Evolutionary conservation across 2,329 filamentous ascomycete genomes (phyloP), one percentile per base, ranked within the genome.

Genomic region (Ophioceras dolichostomum): DNA sequence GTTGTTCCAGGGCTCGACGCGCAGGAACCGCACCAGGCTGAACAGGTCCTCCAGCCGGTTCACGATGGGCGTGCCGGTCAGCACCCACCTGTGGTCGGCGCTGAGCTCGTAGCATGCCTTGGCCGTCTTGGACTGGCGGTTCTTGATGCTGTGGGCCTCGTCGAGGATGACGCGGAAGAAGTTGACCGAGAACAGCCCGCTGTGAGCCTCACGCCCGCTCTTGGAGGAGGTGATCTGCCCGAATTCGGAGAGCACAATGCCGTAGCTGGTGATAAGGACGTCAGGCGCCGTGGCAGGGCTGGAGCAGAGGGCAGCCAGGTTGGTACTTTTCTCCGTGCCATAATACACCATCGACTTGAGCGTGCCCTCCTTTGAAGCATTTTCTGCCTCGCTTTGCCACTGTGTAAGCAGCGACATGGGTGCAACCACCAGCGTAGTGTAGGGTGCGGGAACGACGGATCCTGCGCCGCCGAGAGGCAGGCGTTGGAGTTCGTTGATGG

Each of bases 1-100:
- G 56, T 96, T 96, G 51, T 83, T 91, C 91, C 91, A 98, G 0
- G 91, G 91, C 54, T 96, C 89, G 4, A 98, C 91, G 39, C 85
- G 79, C 10, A 98, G 64, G 59, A 96, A 98, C 3, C 85, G 78
- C 10, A 96, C 85, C 27, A 98, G 62, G 51, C 85, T 94, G 61
- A 95, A 96, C 12, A 98, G 64, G 57, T 96, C 91, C 55, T 96
- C 89, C 1, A 98, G 68, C 31, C 86, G 80, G 56, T 98, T 98
- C 47, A 98, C 89, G 39, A 98, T 96, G 0, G 91, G 91, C 1
- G 91, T 98, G 14, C 91, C 91, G 0, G 91, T 98, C 34, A 98
- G 62, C 0, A 81, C 84, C 91, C 91, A 98, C 41, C 91, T 76
- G 61, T 96, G 89, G 30, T 76, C 73, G 1, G 87, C 85, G 10